Evolutionary conservation across 352 stramenopile genomes (phyloP).

Genomic region (Pythium aristosporum): DNA sequence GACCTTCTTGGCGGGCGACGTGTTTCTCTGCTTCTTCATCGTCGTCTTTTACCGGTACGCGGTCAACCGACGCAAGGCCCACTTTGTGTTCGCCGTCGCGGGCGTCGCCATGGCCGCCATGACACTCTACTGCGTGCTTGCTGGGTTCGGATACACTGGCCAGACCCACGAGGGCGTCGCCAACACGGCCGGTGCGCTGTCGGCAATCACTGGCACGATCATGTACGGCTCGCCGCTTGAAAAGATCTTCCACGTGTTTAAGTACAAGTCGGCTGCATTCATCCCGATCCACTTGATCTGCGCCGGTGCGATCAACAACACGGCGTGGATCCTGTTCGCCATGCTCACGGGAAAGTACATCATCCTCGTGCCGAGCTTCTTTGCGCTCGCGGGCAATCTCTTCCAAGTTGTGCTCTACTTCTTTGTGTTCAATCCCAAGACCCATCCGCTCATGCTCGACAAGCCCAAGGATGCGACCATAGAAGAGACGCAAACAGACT

Average conservation of each 20-base stretch:
- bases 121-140: constrained; percentile 39
- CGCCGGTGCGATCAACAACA: constrained; percentile 44
- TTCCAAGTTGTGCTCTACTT: constrained; percentile 41
- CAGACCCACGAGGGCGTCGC: constrained; percentile 33
- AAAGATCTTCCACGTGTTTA: constrained; percentile 46
- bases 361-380: constrained; percentile 26
- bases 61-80: background rate
- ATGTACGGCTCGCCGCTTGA: constrained; percentile 54
- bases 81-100: background rate
- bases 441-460: constrained; percentile 27
- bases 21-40: constrained; percentile 41
- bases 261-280: constrained; percentile 37
- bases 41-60: constrained; percentile 49
- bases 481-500: background rate
- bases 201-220: constrained; percentile 41
- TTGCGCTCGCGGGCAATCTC: constrained; percentile 18
- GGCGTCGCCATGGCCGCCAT: constrained; percentile 28
- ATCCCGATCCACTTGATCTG: constrained; percentile 47
- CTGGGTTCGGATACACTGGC: constrained; percentile 26
- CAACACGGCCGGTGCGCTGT: constrained; percentile 36
- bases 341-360: constrained; percentile 46
- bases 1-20: constrained; percentile 39
- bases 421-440: constrained; percentile 48
- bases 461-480: background rate
- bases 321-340: constrained; percentile 48